These are phyloP conservation scores for Lentinus tigrinus DNA, from an alignment of 768 basidiomycete genomes.

Conservation along the genomic window DNA sequence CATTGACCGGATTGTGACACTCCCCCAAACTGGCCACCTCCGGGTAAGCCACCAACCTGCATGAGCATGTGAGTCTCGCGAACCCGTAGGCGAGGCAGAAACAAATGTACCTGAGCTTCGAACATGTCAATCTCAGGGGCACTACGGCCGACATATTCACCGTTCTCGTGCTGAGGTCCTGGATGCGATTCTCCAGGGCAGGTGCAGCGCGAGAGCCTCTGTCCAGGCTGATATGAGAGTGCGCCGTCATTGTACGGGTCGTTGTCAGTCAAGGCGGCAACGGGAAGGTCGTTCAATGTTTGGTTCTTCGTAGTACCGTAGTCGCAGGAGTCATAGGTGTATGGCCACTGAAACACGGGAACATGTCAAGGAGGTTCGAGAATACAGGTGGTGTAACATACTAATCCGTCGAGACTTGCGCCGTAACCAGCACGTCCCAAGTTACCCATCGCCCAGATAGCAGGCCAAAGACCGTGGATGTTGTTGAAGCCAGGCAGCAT, in stretches of 20 bases:
- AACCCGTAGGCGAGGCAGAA: constrained; percentile 42
- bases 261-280: constrained; percentile 58
- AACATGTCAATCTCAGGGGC: constrained; percentile 91
- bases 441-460: constrained; percentile 61
- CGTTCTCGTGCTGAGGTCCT: constrained; percentile 72
- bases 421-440: constrained; percentile 86
- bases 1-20: constrained; percentile 88
- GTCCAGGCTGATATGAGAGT: constrained; percentile 73
- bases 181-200: constrained; percentile 81
- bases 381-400: constrained; percentile 50
- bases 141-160: constrained; percentile 72
- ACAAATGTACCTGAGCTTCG: constrained; percentile 70
- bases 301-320: constrained; percentile 60
- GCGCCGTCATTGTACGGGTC: constrained; percentile 41
- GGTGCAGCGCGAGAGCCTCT: constrained; percentile 84
- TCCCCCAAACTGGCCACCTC: constrained; percentile 54
- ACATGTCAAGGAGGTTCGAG: not conserved
- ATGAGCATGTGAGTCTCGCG: constrained; percentile 77
- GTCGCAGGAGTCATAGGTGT: constrained; percentile 83
- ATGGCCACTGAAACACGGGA: constrained; percentile 58
- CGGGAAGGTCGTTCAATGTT: constrained; percentile 64
- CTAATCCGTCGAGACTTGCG: constrained; percentile 79
- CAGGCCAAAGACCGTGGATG: constrained; percentile 46
- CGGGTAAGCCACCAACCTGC: not conserved
- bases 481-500: constrained; percentile 66